Percentiles rank a stretch among this genome's conserved stretches.
Evolutionary conservation across 306 rosid species (phyloP).

Genomic region (Canavalia ensiformis): DNA sequence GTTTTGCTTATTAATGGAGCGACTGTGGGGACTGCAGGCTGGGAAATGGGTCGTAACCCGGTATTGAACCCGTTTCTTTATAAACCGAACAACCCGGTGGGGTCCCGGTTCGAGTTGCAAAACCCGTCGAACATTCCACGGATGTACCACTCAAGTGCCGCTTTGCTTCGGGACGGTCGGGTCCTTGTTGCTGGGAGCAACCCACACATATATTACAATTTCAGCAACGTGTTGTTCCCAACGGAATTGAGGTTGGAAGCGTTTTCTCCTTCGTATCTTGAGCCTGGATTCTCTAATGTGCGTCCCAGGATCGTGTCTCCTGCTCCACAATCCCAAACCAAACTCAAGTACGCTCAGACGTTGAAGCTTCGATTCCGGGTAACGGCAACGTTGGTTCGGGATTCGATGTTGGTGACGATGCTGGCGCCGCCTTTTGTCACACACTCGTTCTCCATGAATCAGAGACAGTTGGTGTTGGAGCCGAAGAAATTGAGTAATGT

Average conservation of each 20-base stretch:
- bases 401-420: constrained; percentile 62
- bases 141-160: constrained; percentile 77
- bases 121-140: constrained; percentile 60
- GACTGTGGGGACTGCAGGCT: constrained; percentile 61
- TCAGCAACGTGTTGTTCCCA: constrained; percentile 61
- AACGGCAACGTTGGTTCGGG: neutral
- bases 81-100: constrained; percentile 28
- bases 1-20: constrained; percentile 75
- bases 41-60: constrained; percentile 66
- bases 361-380: constrained; percentile 51
- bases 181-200: constrained; percentile 84
- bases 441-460: constrained; percentile 94
- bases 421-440: constrained; percentile 78
- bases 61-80: constrained; percentile 64
- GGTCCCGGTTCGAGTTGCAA: constrained; percentile 64
- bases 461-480: constrained; percentile 65
- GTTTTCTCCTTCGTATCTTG: constrained; percentile 62
- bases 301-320: constrained; percentile 60
- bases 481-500: constrained; percentile 37
- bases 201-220: constrained; percentile 60
- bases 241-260: constrained; percentile 70
- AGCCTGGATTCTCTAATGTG: constrained; percentile 3
- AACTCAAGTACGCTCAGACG: constrained; percentile 44
- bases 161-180: constrained; percentile 77
- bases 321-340: constrained; percentile 54